These are phyloP conservation scores for Cercophora newfieldiana DNA, from an alignment of 495 filamentous ascomycete species.

Conservation along the genomic window DNA sequence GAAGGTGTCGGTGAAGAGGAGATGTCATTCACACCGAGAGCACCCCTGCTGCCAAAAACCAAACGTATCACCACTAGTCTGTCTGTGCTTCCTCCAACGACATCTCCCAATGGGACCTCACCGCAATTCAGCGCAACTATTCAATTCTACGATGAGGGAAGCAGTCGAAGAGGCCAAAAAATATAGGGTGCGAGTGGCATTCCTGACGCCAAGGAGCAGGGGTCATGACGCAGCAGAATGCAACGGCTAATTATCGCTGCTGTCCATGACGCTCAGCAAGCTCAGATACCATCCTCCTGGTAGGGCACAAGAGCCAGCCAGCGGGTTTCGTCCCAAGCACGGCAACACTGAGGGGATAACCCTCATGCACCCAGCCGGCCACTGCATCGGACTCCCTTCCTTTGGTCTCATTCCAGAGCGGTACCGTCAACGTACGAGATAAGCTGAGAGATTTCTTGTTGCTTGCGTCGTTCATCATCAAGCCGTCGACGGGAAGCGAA, in stretches of 20 bases:
- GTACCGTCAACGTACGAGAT: not conserved
- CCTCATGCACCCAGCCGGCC: not conserved
- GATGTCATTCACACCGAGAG: not conserved
- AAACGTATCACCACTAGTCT: not conserved
- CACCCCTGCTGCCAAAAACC: not conserved
- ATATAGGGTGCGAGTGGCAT: constrained; percentile 17
- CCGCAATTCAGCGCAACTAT: not conserved
- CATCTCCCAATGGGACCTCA: not conserved
- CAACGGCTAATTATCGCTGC: constrained; percentile 25
- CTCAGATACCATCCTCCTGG: constrained; percentile 17
- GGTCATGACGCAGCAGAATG: constrained; percentile 14
- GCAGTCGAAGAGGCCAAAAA: not conserved
- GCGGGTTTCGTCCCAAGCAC: not conserved
- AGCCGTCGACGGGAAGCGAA: not conserved
- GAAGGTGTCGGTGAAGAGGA: constrained; percentile 1
- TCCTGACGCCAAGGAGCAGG: constrained; percentile 21
- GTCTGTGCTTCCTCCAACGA: not conserved
- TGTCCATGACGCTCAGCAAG: not conserved
- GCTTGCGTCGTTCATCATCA: constrained; percentile 4
- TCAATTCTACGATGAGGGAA: not conserved
- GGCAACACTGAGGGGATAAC: not conserved
- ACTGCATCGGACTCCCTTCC: not conserved
- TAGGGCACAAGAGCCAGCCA: constrained; percentile 1
- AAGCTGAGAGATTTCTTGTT: not conserved
- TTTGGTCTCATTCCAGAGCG: not conserved